Conservation (phyloP, 2,329 filamentous ascomycete species). For the Zasmidium cellare region DNA sequence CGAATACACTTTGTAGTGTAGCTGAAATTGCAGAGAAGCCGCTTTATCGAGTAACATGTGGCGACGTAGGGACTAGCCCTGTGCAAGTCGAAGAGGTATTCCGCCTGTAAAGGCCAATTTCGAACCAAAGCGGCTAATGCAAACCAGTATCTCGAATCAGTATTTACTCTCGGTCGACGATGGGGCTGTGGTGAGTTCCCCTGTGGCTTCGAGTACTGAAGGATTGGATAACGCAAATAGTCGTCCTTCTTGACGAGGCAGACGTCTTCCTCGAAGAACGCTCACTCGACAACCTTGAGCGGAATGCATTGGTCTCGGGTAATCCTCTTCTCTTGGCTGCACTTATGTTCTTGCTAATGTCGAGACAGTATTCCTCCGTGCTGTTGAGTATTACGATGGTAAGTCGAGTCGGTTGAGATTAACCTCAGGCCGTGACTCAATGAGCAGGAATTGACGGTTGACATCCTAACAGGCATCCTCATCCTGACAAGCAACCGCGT, state of each 20-base stretch:
- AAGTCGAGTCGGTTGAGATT: neutral
- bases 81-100: neutral
- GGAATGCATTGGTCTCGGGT: conserved; percentile 47
- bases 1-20: no score
- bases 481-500: neutral
- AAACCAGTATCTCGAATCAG: neutral
- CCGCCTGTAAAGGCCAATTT: neutral
- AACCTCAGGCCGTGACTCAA: neutral
- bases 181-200: neutral
- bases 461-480: neutral
- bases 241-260: conserved; percentile 56
- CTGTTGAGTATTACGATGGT: neutral
- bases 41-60: neutral
- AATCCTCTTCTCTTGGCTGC: conserved; percentile 36
- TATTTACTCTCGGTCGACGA: neutral
- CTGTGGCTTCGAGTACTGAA: neutral
- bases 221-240: conserved; percentile 39
- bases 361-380: neutral
- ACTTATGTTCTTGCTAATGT: neutral
- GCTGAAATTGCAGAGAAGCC: neutral
- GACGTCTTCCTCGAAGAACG: conserved; percentile 47
- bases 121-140: neutral
- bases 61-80: neutral
- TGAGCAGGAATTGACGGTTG: no score
- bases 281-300: conserved; percentile 41